Evolutionary conservation across 495 filamentous ascomycete species (phyloP).

Genomic region (Schizothecium vesticola): DNA sequence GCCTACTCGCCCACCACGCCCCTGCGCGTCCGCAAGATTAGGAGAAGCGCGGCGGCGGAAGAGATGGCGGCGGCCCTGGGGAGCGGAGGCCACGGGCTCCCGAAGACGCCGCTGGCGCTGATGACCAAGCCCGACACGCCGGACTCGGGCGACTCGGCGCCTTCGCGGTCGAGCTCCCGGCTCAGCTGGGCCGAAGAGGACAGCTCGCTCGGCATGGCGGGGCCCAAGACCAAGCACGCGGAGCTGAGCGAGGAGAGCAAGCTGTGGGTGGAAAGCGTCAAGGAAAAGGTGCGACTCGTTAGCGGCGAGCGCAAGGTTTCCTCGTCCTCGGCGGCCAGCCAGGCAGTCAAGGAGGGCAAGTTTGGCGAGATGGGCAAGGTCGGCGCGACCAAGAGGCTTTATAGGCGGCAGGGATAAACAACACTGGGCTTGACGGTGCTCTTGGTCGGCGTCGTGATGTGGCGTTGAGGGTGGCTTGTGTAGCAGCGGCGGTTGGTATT

Average conservation of each 20-base stretch:
- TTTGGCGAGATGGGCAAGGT: conserved; percentile 57
- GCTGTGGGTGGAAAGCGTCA: conserved; percentile 69
- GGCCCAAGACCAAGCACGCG: conserved; percentile 52
- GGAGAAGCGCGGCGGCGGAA: conserved; percentile 31
- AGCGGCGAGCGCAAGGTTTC: conserved; percentile 38
- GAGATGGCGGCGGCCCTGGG: conserved; percentile 9
- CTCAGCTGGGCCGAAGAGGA: conserved; percentile 53
- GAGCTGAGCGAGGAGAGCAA: conserved; percentile 59
- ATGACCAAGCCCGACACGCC: conserved; percentile 25
- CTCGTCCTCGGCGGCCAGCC: conserved; percentile 14
- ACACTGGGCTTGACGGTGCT: not conserved
- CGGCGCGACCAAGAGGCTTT: conserved; percentile 53
- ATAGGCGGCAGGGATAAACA: conserved; percentile 24
- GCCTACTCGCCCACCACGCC: conserved; percentile 32
- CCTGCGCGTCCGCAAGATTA: conserved; percentile 46
- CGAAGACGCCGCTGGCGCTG: conserved; percentile 34
- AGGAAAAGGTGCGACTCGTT: conserved; percentile 57
- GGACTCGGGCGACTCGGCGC: conserved; percentile 29
- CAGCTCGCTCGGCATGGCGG: conserved; percentile 55
- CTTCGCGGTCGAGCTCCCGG: conserved; percentile 42
- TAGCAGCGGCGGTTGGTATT: not conserved
- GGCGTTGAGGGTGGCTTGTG: not conserved
- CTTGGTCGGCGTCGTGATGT: not conserved
- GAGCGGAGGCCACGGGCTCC: conserved; percentile 4
- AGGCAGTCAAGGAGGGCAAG: conserved; percentile 16